phyloP scores from a whole-genome alignment of 148 eudicot genomes.

The Silene latifolia region DNA sequence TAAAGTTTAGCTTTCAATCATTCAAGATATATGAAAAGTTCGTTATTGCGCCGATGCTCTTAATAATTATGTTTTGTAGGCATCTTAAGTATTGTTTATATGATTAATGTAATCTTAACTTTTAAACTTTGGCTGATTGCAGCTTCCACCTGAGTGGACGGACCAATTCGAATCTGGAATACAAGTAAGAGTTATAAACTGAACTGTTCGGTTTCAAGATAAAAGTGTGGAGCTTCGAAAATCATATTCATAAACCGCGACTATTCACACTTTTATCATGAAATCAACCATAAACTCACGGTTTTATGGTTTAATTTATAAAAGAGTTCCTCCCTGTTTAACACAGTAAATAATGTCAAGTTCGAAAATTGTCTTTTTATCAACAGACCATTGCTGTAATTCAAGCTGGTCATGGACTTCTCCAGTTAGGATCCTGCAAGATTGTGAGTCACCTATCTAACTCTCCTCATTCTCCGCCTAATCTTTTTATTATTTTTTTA shows the following conservation, averaged over 20 bases:
- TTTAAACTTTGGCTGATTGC: constrained; percentile 28
- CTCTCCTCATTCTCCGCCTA: not conserved
- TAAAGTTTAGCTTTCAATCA: constrained; percentile 20
- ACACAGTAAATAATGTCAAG: not conserved
- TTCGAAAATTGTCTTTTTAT: not conserved
- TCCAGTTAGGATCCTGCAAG: constrained; percentile 97
- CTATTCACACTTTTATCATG: not conserved
- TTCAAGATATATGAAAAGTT: constrained; percentile 25
- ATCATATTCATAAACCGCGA: not conserved
- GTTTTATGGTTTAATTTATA: not conserved
- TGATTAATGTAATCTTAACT: constrained; percentile 23
- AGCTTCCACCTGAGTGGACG: constrained; percentile 96
- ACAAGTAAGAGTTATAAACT: constrained; percentile 49
- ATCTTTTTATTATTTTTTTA: not conserved
- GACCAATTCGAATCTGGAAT: constrained; percentile 98
- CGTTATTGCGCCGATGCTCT: constrained; percentile 23
- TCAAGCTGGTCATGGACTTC: constrained; percentile 99
- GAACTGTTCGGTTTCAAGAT: not conserved
- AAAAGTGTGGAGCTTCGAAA: not conserved
- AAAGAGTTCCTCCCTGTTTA: too few species aligned
- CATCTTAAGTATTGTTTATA: constrained; percentile 13
- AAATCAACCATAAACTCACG: not conserved
- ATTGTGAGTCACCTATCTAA: constrained; percentile 54
- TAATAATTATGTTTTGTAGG: constrained; percentile 28
- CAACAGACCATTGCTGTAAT: constrained; percentile 94